These are phyloP conservation scores for Rhododendron ovatum DNA, from an alignment of 148 eudicot species.

Conservation along the genomic window DNA sequence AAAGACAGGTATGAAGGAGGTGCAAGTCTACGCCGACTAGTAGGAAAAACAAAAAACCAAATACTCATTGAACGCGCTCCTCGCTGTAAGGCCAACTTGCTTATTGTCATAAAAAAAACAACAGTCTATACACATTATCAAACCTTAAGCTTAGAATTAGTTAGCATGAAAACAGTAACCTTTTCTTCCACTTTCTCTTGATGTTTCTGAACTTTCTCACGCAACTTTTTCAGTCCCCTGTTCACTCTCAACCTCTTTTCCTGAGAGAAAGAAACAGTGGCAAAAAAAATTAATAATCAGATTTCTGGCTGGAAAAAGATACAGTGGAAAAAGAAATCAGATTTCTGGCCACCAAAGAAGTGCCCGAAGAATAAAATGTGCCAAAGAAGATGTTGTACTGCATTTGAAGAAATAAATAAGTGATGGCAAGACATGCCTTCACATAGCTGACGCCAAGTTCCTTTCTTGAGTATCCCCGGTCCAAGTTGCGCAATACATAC, in stretches of 20 bases:
- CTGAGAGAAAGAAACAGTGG: conserved; percentile 23
- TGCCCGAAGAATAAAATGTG: not conserved
- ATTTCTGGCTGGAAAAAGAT: not conserved
- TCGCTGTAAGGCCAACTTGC: not conserved
- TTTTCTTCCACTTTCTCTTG: conserved; percentile 78
- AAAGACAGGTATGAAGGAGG: not conserved
- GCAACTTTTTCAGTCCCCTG: conserved; percentile 56
- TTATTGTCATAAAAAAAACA: not conserved
- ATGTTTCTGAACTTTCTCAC: conserved; percentile 69
- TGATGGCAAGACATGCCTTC: conserved; percentile 37
- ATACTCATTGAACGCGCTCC: not conserved
- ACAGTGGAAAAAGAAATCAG: not conserved
- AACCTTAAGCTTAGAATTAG: not conserved
- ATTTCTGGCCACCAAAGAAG: not conserved
- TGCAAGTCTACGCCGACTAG: not conserved
- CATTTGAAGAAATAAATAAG: conserved; percentile 1
- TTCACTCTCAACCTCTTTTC: conserved; percentile 70
- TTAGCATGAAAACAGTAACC: conserved; percentile 18
- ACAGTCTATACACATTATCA: not conserved
- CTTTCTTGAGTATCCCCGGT: conserved; percentile 76
- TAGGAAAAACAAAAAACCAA: not conserved
- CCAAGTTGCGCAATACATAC: conserved; percentile 79
- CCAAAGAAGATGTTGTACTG: not conserved
- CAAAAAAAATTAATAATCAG: not conserved
- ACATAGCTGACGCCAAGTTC: conserved; percentile 75